phyloP scores from a whole-genome alignment of 768 basidiomycete species.

The Tricholoma flavovirens region DNA sequence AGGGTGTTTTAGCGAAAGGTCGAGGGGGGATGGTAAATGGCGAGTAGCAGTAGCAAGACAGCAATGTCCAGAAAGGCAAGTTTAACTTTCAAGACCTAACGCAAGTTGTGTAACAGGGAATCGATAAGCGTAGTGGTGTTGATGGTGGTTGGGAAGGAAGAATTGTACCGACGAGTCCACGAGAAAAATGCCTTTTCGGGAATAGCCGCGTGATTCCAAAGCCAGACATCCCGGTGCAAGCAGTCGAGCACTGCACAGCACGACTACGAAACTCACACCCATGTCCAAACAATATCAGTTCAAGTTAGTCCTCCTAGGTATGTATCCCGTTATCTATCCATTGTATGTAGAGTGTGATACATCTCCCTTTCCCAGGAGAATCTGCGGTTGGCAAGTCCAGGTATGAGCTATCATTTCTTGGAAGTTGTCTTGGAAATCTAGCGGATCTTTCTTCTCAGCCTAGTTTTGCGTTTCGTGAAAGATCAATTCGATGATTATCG shows the following conservation, averaged over 20 bases:
- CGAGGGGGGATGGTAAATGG: slow-evolving; percentile 2
- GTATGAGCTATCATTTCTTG: slow-evolving; percentile 34
- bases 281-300: slow-evolving; percentile 95
- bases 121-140: slow-evolving; percentile 18
- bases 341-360: slow-evolving; percentile 3
- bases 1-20: slow-evolving; percentile 31
- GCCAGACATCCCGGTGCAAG: slow-evolving; percentile 18
- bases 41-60: slow-evolving; percentile 9
- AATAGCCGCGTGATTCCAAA: slow-evolving; percentile 27
- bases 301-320: slow-evolving; percentile 94
- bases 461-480: slow-evolving; percentile 95
- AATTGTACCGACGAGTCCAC: not conserved
- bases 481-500: slow-evolving; percentile 95
- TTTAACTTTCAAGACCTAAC: slow-evolving; percentile 26
- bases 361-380: slow-evolving; percentile 57
- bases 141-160: slow-evolving; percentile 33
- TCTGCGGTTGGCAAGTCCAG: slow-evolving; percentile 97
- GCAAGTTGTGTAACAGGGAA: slow-evolving; percentile 8
- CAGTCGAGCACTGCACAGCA: slow-evolving; percentile 19
- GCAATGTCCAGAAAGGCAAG: slow-evolving; percentile 18
- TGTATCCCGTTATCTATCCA: slow-evolving; percentile 17
- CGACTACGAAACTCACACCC: slow-evolving; percentile 27
- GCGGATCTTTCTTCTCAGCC: slow-evolving; percentile 41
- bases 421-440: slow-evolving; percentile 7
- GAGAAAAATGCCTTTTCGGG: slow-evolving; percentile 22